phyloP scores from a whole-genome alignment of 345 rosid genomes.

The Streptanthus diversifolius region DNA sequence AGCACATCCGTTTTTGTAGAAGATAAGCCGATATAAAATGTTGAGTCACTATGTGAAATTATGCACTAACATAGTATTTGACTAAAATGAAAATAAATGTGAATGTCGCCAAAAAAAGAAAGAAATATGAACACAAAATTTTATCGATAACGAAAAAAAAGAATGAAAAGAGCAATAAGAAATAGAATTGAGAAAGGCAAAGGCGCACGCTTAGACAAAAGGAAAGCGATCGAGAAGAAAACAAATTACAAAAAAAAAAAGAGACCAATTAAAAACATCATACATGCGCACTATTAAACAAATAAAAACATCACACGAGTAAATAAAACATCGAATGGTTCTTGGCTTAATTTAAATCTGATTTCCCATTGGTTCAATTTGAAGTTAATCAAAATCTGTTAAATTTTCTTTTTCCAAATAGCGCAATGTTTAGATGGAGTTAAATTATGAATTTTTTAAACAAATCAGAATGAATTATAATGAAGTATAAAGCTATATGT shows the following conservation, averaged over 20 bases:
- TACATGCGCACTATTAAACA: conserved; percentile 32
- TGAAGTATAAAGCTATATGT: neutral
- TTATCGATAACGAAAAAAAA: neutral
- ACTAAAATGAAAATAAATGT: conserved; percentile 7
- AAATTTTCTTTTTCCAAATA: neutral
- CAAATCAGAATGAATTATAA: neutral
- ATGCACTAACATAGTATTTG: neutral
- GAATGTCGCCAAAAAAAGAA: neutral
- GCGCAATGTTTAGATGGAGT: neutral
- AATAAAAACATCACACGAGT: neutral
- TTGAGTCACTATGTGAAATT: neutral
- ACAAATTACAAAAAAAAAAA: neutral
- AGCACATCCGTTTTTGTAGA: conserved; percentile 1
- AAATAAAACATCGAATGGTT: neutral
- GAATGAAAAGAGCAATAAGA: neutral
- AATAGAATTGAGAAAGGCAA: conserved; percentile 13
- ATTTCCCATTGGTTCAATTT: neutral
- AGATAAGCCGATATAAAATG: neutral
- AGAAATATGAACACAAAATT: conserved; percentile 13
- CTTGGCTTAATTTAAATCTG: neutral
- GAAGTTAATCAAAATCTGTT: neutral
- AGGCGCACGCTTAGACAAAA: conserved; percentile 34
- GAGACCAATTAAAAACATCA: neutral
- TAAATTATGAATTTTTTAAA: neutral
- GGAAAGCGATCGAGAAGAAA: conserved; percentile 26